These are phyloP conservation scores for Fraxinus baroniana DNA, from an alignment of 305 asterid genomes.

Conservation along the genomic window DNA sequence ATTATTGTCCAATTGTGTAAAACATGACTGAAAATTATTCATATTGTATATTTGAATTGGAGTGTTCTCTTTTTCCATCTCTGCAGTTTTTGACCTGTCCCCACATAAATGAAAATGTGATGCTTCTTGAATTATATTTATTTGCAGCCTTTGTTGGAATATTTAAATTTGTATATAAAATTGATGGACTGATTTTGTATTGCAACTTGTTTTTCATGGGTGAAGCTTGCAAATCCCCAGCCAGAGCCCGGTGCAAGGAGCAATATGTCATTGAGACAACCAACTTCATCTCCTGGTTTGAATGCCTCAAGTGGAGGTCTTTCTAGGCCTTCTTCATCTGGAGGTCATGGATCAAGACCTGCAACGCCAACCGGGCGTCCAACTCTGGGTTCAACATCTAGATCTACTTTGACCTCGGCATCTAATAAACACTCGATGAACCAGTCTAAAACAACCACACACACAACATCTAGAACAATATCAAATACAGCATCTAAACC, in stretches of 20 bases:
- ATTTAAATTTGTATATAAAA: neutral
- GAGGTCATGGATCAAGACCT: slow-evolving; percentile 85
- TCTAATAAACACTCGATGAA: slow-evolving; percentile 44
- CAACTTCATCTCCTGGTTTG: slow-evolving; percentile 57
- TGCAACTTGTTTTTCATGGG: slow-evolving; percentile 27
- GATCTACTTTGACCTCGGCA: slow-evolving; percentile 46
- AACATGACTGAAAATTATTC: neutral
- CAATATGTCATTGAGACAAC: slow-evolving; percentile 59
- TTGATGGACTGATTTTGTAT: slow-evolving; percentile 23
- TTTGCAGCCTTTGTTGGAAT: neutral
- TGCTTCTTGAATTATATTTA: slow-evolving; percentile 8
- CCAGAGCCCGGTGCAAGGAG: slow-evolving; percentile 61
- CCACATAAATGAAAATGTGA: slow-evolving; percentile 1
- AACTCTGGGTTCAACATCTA: slow-evolving; percentile 54
- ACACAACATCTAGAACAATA: slow-evolving; percentile 41
- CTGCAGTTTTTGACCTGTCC: slow-evolving; percentile 15
- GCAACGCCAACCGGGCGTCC: slow-evolving; percentile 87
- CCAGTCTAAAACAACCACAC: slow-evolving; percentile 50
- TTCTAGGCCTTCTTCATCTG: slow-evolving; percentile 87
- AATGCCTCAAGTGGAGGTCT: slow-evolving; percentile 69
- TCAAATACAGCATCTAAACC: slow-evolving; percentile 53
- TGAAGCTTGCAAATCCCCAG: slow-evolving; percentile 77
- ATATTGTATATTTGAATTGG: neutral
- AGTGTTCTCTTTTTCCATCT: slow-evolving; percentile 2
- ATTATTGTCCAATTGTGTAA: neutral